phyloP scores from a whole-genome alignment of 345 rosid genomes.

The Eucalyptus sp. region DNA sequence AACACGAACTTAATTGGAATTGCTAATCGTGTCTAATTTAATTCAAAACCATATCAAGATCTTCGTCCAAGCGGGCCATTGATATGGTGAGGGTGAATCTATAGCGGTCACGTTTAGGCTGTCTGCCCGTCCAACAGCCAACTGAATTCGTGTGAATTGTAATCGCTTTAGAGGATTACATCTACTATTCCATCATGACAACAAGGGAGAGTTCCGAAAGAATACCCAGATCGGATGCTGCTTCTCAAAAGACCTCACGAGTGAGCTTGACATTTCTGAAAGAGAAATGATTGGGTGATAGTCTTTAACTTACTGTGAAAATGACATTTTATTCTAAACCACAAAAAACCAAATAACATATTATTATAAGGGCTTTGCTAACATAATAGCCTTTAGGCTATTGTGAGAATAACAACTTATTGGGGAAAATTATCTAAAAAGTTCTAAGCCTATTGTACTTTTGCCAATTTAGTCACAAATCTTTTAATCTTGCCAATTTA shows the following conservation, averaged over 20 bases:
- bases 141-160: background rate
- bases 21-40: background rate
- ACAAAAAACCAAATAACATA: too few species aligned
- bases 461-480: too few species aligned
- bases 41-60: background rate
- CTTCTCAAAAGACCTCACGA: background rate
- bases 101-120: background rate
- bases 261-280: fast-evolving
- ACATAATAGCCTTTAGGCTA: too few species aligned
- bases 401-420: too few species aligned
- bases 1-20: background rate
- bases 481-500: fast-evolving
- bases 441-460: fast-evolving
- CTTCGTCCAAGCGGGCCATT: background rate
- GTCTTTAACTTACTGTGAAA: fast-evolving
- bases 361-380: too few species aligned
- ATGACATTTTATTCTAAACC: fast-evolving
- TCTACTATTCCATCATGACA: background rate
- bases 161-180: background rate
- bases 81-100: background rate
- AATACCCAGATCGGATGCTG: background rate
- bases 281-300: too few species aligned
- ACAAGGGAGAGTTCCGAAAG: background rate
- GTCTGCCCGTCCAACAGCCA: background rate
- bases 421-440: too few species aligned